Evolutionary conservation across 2,329 filamentous ascomycete genomes (phyloP), one percentile per base, ranked within the genome.

Genomic region (Cladosporium velox): DNA sequence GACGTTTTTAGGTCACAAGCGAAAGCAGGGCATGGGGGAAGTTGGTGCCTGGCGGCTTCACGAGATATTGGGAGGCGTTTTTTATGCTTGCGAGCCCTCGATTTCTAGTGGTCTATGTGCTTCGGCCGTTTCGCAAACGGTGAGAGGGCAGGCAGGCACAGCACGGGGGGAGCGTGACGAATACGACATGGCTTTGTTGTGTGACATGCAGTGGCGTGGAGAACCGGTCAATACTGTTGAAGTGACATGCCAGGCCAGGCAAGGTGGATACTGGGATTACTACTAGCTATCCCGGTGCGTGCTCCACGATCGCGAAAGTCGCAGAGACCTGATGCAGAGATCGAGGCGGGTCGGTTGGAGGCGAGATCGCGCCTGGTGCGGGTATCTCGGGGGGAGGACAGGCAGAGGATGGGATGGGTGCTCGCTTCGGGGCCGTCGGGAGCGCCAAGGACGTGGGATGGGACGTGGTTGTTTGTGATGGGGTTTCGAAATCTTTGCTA

Each of bases 371-470:
- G 57, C 57, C 35, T 59, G 21, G 35, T 4, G 59, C 59, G 59
- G 59, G 59, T 62, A 62, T 62, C 59, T 62, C 47, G 59, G 59
- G 59, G 59, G 59, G 59, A 54, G 18, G 59, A 14, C 52, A 12
- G 52, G 52, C 30, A 15, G 18, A 55, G 47, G 59, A 41, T 58
- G 21, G 32, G 30, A 24, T 34, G 54, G n/a, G 10, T 15, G 54
- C 35, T 57, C 14, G 26, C 30, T 57, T 21, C 34, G 55, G 34
- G n/a, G 35, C 15, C 12, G 15, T 34, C 28, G 30, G 30, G 21
- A 21, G 52, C 18, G 55, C 55, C 55, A 41, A 58, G 55, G 59
- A n/a, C 30, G 34, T 52, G 21, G 44, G 47, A 24, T 61, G 30
- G 41, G 59, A n/a, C 18, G n/a, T 35, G 14, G 44, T 34, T 62